Percentiles rank a stretch among this genome's conserved stretches.
Evolutionary conservation across 768 basidiomycete species (phyloP).

Genomic region (Rossbeevera mucosa): DNA sequence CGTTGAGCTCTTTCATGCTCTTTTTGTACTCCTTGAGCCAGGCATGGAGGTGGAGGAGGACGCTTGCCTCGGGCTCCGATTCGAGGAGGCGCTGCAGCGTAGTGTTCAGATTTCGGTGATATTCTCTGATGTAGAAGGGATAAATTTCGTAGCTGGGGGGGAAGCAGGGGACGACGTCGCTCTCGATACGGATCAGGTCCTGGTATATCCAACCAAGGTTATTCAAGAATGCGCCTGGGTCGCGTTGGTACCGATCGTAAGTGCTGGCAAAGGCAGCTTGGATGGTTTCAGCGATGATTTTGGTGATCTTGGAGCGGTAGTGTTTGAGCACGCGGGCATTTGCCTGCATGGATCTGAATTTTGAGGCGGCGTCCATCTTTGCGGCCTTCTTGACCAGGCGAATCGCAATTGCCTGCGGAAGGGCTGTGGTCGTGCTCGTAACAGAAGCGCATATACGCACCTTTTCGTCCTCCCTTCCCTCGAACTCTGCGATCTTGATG

Average conservation of each 20-base stretch:
- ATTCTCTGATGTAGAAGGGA: slow-evolving; percentile 76
- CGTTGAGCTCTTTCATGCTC: slow-evolving; percentile 90
- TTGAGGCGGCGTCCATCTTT: slow-evolving; percentile 87
- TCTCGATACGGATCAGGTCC: slow-evolving; percentile 89
- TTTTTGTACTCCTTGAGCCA: slow-evolving; percentile 96
- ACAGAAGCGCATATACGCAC: slow-evolving; percentile 35
- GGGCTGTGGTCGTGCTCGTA: neutral
- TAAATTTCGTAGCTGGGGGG: slow-evolving; percentile 90
- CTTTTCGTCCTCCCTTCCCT: slow-evolving; percentile 93
- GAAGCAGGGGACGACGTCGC: slow-evolving; percentile 86
- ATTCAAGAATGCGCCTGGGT: slow-evolving; percentile 72
- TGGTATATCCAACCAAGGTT: slow-evolving; percentile 88
- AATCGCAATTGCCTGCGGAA: slow-evolving; percentile 79
- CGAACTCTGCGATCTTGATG: slow-evolving; percentile 89
- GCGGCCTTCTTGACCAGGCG: slow-evolving; percentile 92
- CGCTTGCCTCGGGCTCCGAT: slow-evolving; percentile 81
- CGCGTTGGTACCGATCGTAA: slow-evolving; percentile 54
- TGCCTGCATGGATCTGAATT: slow-evolving; percentile 90
- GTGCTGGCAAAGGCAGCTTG: slow-evolving; percentile 64
- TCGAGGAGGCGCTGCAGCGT: slow-evolving; percentile 66
- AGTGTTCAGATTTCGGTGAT: slow-evolving; percentile 80
- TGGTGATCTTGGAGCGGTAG: slow-evolving; percentile 85
- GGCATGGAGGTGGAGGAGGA: slow-evolving; percentile 78
- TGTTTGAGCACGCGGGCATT: slow-evolving; percentile 92
- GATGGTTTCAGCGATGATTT: slow-evolving; percentile 75